These are phyloP conservation scores for Phyllachora maydis DNA, from an alignment of 2,329 filamentous ascomycete species.

Conservation along the genomic window DNA sequence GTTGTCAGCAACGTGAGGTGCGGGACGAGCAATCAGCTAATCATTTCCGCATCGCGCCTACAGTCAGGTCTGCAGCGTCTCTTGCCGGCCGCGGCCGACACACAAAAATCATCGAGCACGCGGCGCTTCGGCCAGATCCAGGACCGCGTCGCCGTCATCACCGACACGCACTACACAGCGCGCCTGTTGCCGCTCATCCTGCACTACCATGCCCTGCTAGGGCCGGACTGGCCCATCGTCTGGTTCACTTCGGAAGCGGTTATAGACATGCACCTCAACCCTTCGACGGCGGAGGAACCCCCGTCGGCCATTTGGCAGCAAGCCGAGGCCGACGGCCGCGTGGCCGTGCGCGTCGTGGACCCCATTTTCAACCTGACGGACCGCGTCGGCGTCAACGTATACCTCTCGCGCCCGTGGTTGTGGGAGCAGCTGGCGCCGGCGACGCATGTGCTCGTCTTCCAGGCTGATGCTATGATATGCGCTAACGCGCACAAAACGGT, in stretches of 20 bases:
- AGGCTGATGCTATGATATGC: constrained; percentile 14
- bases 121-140: constrained; percentile 1
- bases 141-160: constrained; percentile 2
- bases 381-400: constrained; percentile 8
- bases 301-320: constrained; percentile 1
- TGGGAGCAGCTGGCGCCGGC: constrained; percentile 12
- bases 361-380: constrained; percentile 1
- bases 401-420: constrained; percentile 11
- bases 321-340: constrained; percentile 1
- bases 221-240: constrained; percentile 2
- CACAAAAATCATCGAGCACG: no score
- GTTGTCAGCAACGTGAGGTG: no score
- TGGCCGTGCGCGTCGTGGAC: constrained; percentile 1
- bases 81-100: no score
- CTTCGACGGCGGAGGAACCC: no score
- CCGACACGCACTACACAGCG: constrained; percentile 1
- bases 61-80: no score
- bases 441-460: constrained; percentile 13
- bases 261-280: neutral
- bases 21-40: no score
- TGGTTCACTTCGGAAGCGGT: constrained; percentile 1
- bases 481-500: constrained; percentile 11
- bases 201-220: constrained; percentile 1
- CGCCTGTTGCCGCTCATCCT: constrained; percentile 1
- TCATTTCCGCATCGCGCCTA: no score